phyloP scores from a whole-genome alignment of 2,329 filamentous ascomycete genomes.

The Pseudocercospora macadamiae region DNA sequence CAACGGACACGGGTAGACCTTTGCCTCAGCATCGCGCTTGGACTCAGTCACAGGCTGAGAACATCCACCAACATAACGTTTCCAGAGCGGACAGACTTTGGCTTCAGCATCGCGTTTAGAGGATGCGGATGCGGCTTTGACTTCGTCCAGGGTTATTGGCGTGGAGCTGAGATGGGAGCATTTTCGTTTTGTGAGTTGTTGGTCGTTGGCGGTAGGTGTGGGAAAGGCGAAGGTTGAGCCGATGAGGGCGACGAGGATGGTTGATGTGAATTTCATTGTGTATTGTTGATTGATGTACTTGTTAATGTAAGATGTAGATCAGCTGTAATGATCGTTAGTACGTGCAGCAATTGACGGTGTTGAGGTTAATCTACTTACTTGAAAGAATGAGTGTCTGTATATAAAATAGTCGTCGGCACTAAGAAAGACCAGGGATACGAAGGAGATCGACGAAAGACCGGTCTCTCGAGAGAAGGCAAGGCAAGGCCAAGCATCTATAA shows the following conservation, averaged over 20 bases:
- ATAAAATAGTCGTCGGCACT: neutral
- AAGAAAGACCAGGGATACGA: neutral
- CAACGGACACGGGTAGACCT: neutral
- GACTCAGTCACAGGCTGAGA: neutral
- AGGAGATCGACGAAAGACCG: too few species aligned
- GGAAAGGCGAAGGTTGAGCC: neutral
- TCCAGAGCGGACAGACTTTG: neutral
- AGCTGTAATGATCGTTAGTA: neutral
- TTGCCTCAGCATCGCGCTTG: neutral
- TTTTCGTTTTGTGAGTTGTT: neutral
- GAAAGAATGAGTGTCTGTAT: neutral
- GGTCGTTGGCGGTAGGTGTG: neutral
- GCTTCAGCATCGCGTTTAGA: neutral
- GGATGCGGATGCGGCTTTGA: neutral
- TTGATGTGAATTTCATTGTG: neutral
- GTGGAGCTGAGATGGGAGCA: neutral
- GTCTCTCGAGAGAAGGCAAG: neutral
- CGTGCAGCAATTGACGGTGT: neutral
- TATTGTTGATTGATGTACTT: neutral
- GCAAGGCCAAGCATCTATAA: neutral
- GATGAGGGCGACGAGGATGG: neutral
- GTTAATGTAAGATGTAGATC: neutral
- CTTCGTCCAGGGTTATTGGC: neutral
- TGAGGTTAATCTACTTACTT: neutral
- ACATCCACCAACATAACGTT: neutral